Percentiles rank a stretch among this genome's conserved stretches.
Conservation (phyloP, 2,329 filamentous ascomycete genomes). For the Talaromyces pinophilus region DNA sequence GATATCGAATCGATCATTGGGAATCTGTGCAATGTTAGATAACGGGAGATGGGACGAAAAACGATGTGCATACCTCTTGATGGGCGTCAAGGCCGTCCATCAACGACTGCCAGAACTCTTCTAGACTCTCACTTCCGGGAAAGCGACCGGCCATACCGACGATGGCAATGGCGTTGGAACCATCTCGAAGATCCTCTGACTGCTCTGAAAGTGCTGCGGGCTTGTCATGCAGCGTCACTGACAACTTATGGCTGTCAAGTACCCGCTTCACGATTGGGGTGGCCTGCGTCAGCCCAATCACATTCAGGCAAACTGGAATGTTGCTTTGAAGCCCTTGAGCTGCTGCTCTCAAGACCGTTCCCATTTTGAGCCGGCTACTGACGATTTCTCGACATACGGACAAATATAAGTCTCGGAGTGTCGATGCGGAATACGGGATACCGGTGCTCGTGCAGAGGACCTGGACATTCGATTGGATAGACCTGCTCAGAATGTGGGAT, state of each 20-base stretch:
- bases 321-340: background rate
- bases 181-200: background rate
- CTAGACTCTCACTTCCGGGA: constrained; percentile 64
- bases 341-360: background rate
- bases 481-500: background rate
- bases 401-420: background rate
- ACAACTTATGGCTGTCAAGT: background rate
- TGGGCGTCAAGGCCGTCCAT: constrained; percentile 54
- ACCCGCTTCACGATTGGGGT: background rate
- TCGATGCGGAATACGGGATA: background rate
- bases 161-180: constrained; percentile 61
- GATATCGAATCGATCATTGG: constrained; percentile 71
- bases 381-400: background rate
- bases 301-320: background rate
- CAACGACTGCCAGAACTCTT: constrained; percentile 71
- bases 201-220: background rate
- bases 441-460: background rate
- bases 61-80: background rate
- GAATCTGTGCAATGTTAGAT: constrained; percentile 38
- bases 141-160: constrained; percentile 77
- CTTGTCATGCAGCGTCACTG: background rate
- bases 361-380: background rate
- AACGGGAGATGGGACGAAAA: background rate
- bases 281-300: background rate
- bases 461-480: background rate